Conservation (phyloP, 345 rosid species). For the Gossypium turneri region DNA sequence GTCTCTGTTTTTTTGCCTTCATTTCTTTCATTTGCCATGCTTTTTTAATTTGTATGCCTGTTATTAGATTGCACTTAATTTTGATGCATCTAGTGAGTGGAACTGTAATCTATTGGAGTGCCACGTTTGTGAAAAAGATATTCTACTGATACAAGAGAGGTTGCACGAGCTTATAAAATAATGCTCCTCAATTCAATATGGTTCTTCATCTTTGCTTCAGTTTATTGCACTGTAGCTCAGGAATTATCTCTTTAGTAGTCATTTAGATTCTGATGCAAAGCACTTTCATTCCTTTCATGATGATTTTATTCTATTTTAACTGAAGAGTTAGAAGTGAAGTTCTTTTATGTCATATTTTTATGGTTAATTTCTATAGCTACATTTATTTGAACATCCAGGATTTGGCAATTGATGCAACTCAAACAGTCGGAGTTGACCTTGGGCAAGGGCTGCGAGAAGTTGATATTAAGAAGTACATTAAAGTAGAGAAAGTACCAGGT, state of each 20-base stretch:
- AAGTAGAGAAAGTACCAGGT: conserved; percentile 94
- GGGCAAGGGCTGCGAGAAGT: conserved; percentile 97
- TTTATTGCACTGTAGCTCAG: neutral
- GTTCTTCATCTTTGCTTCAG: neutral
- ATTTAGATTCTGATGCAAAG: neutral
- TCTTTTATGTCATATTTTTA: neutral
- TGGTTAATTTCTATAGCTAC: neutral
- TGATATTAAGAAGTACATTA: conserved; percentile 87
- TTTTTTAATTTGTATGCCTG: neutral
- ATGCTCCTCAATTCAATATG: neutral
- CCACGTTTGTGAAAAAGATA: neutral
- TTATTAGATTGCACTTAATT: neutral
- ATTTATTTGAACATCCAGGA: conserved; percentile 43
- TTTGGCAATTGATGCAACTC: conserved; percentile 90
- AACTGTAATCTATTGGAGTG: neutral
- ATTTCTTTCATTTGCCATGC: neutral
- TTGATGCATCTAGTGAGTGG: neutral
- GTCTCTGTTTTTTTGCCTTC: neutral
- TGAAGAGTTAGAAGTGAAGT: neutral
- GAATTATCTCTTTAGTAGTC: neutral
- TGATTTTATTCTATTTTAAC: neutral
- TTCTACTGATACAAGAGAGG: neutral
- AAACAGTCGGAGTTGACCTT: conserved; percentile 79
- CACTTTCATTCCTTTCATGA: neutral
- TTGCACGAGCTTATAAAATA: neutral